phyloP scores from a whole-genome alignment of 345 rosid species.

The Gynandropsis gynandra region DNA sequence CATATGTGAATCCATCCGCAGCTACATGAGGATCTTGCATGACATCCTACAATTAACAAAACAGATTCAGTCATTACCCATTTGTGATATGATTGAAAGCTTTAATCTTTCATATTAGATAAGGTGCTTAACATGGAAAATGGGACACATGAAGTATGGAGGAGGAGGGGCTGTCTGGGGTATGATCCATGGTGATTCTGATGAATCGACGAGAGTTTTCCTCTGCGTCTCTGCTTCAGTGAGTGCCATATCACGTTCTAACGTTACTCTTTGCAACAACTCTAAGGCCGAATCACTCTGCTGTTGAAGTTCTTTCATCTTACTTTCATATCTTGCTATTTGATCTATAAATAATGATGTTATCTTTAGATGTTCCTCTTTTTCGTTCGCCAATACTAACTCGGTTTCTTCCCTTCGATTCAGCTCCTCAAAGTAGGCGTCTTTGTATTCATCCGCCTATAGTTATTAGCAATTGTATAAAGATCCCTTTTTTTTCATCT shows the following conservation, averaged over 20 bases:
- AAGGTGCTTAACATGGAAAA: slow-evolving; percentile 37
- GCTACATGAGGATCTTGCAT: slow-evolving; percentile 61
- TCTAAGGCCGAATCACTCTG: slow-evolving; percentile 57
- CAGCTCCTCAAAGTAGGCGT: slow-evolving; percentile 33
- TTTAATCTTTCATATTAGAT: too few relatives aligned
- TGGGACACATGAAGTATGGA: slow-evolving; percentile 51
- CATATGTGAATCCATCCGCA: slow-evolving; percentile 54
- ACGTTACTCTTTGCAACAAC: slow-evolving; percentile 39
- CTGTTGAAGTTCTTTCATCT: slow-evolving; percentile 44
- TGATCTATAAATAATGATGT: slow-evolving; percentile 34
- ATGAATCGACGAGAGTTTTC: slow-evolving; percentile 39
- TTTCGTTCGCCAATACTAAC: slow-evolving; percentile 36
- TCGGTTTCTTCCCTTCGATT: slow-evolving; percentile 44
- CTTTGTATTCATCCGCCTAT: slow-evolving; percentile 43
- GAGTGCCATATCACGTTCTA: slow-evolving; percentile 54
- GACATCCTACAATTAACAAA: slow-evolving; percentile 36
- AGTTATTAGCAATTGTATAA: not conserved
- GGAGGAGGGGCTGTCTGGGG: slow-evolving; percentile 44
- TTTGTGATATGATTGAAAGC: too few relatives aligned
- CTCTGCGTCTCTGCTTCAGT: slow-evolving; percentile 56
- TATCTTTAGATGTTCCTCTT: slow-evolving; percentile 33
- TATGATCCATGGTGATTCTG: slow-evolving; percentile 24
- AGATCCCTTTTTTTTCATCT: too few relatives aligned
- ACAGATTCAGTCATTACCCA: not conserved
- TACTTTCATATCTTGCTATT: slow-evolving; percentile 35